Base-by-base conservation (phyloP, 2,329 filamentous ascomycete species). In the Xylaria hypoxylon region DNA sequence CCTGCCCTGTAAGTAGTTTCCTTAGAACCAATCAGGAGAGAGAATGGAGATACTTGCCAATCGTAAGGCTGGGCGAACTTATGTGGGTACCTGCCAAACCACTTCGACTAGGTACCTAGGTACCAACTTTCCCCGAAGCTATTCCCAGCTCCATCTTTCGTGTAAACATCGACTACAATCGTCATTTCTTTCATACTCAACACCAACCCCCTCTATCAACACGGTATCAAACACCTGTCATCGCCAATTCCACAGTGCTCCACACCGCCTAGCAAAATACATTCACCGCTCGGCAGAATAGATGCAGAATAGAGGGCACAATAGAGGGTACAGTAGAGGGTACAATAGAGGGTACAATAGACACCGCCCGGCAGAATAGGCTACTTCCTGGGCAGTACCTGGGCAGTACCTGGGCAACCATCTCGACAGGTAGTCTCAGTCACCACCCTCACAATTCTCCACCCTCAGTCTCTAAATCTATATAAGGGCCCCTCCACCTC, bases 141-240 rank as follows among this genome's bases (percentile, higher is more conserved):
- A 35, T 52, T 22, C n/a, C n/a, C 48, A 52, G 48, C 48, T 52
- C 19, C 48, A 35, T 33, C 48, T 52, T 19, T 3, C 8, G 17
- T 22, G 28, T 33, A 2, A 51, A 51, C 48, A 22, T 51, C 26
- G 48, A 51, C 48, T 19, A n/a, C 48, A 11, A 33, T 22, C 28
- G 5, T n/a, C 8, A 6, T 26, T 33, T 8, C 7, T 22, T 51
- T 10, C 8, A 38, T 8, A 5, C 17, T 28, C n/a, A 5, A 3
- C 10, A 19, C 28, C 48, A 8, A 6, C 17, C 2, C 19, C 7
- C 13, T 19, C 17, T 33, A 11, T 7, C 15, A 33, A 4, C 17
- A 6, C 2, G 8, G 8, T 7, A 15, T 31, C 26, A 31, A 19
- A 31, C 15, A 33, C 17, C 8, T n/a, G 15, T 28, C 5, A 8